phyloP scores from a whole-genome alignment of 2,329 filamentous ascomycete species.

The Phialophora chinensis region DNA sequence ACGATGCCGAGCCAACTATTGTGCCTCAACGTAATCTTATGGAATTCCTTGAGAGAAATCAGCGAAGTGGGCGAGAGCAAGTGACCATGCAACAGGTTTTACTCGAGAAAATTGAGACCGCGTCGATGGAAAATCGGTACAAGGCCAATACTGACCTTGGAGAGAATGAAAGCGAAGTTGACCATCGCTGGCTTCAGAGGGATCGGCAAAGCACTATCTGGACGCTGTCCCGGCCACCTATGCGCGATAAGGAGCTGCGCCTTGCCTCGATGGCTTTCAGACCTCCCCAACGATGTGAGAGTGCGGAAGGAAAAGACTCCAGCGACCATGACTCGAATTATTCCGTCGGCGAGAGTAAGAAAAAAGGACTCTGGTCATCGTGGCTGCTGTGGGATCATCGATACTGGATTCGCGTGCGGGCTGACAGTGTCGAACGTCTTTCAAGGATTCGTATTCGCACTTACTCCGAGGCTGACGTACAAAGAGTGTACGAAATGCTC shows the following conservation, averaged over 20 bases:
- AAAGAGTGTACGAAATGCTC: conserved; percentile 8
- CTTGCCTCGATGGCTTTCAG: conserved; percentile 18
- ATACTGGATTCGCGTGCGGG: conserved; percentile 34
- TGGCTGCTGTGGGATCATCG: conserved; percentile 37
- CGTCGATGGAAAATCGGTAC: background rate
- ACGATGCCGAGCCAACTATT: conserved; percentile 26
- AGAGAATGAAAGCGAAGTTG: background rate
- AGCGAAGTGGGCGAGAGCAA: background rate
- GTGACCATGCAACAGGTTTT: conserved; percentile 27
- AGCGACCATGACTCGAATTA: background rate
- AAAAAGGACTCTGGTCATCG: conserved; percentile 21
- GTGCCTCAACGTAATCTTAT: conserved; percentile 21
- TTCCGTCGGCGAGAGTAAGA: background rate
- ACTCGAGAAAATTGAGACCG: conserved; percentile 11
- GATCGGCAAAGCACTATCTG: conserved; percentile 4
- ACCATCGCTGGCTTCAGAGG: background rate
- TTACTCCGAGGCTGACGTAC: conserved; percentile 27
- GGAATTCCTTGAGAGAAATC: conserved; percentile 27
- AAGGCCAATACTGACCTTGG: background rate
- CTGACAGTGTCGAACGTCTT: conserved; percentile 14
- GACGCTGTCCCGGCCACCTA: conserved; percentile 32
- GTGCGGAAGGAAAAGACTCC: background rate
- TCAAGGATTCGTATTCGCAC: conserved; percentile 27
- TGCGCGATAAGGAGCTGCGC: conserved; percentile 26
- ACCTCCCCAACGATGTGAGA: background rate